phyloP scores from a whole-genome alignment of 2,329 filamentous ascomycete genomes.

The Hypoxylon sp. region DNA sequence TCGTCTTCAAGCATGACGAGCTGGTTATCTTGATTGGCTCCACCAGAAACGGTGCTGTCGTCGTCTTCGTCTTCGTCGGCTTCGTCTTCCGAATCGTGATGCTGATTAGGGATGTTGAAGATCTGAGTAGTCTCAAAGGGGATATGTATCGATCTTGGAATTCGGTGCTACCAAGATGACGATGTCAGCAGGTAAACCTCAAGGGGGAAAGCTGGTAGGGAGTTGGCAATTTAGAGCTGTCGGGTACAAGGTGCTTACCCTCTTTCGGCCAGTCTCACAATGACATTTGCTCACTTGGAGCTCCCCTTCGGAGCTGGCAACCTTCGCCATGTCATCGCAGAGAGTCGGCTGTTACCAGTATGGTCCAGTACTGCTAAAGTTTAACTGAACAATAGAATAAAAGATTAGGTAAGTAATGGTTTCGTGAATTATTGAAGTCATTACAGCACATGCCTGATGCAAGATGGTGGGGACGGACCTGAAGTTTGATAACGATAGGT shows the following conservation, averaged over 20 bases:
- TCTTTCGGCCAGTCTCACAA: conserved; percentile 47
- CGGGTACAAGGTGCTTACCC: conserved; percentile 43
- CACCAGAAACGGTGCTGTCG: conserved; percentile 21
- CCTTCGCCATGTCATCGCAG: conserved; percentile 44
- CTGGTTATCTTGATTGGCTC: conserved; percentile 12
- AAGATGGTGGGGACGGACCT: conserved; percentile 20
- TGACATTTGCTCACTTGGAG: conserved; percentile 47
- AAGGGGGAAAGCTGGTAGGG: neutral
- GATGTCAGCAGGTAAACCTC: conserved; percentile 7
- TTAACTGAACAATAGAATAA: neutral
- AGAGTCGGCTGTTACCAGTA: conserved; percentile 4
- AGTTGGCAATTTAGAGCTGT: neutral
- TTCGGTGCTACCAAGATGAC: conserved; percentile 41
- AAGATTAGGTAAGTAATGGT: neutral
- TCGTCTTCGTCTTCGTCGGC: conserved; percentile 6
- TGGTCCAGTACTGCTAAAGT: neutral
- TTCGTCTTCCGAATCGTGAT: conserved; percentile 42
- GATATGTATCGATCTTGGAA: conserved; percentile 36
- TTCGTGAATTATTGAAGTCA: conserved; percentile 28
- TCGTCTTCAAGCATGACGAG: conserved; percentile 14
- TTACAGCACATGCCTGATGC: conserved; percentile 24
- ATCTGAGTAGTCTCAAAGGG: conserved; percentile 35
- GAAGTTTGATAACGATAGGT: conserved; percentile 31
- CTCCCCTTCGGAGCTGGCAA: conserved; percentile 39
- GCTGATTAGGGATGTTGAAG: conserved; percentile 7